phyloP scores from a whole-genome alignment of 495 filamentous ascomycete genomes.

The Penicillium coprophilum region DNA sequence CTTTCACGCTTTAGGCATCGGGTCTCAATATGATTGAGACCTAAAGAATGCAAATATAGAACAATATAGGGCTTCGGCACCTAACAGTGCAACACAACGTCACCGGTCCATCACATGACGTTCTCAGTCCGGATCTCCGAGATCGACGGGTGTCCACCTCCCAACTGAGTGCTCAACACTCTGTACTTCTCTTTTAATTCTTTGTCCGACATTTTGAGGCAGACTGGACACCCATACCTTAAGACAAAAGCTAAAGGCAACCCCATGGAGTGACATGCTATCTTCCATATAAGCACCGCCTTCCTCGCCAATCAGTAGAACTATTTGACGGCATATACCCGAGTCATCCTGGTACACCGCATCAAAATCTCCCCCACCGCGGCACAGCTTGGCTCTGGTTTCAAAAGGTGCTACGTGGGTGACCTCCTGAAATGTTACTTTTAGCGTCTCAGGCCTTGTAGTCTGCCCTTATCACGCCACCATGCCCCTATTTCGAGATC shows the following conservation, averaged over 20 bases:
- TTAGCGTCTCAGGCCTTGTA: conserved; percentile 19
- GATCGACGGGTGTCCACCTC: conserved; percentile 9
- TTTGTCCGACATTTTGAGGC: neutral
- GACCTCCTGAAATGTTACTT: conserved; percentile 23
- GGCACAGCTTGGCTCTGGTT: conserved; percentile 17
- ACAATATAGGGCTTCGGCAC: neutral
- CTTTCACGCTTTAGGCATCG: neutral
- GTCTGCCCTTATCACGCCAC: conserved; percentile 19
- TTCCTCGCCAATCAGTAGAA: conserved; percentile 23
- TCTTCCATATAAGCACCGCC: conserved; percentile 8
- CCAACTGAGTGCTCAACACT: neutral
- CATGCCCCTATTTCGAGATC: conserved; percentile 46
- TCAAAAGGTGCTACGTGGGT: conserved; percentile 20
- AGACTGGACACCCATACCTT: neutral
- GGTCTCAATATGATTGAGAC: neutral
- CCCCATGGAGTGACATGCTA: conserved; percentile 4
- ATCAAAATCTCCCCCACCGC: conserved; percentile 25
- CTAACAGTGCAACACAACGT: conserved; percentile 4
- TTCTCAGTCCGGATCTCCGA: conserved; percentile 13
- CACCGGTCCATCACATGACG: conserved; percentile 16
- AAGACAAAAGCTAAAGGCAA: neutral
- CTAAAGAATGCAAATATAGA: neutral
- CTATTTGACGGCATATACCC: conserved; percentile 18
- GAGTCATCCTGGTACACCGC: conserved; percentile 28
- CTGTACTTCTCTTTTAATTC: no score